Evolutionary conservation across 129 eudicot species (phyloP).

Genomic region (Lactuca saligna): DNA sequence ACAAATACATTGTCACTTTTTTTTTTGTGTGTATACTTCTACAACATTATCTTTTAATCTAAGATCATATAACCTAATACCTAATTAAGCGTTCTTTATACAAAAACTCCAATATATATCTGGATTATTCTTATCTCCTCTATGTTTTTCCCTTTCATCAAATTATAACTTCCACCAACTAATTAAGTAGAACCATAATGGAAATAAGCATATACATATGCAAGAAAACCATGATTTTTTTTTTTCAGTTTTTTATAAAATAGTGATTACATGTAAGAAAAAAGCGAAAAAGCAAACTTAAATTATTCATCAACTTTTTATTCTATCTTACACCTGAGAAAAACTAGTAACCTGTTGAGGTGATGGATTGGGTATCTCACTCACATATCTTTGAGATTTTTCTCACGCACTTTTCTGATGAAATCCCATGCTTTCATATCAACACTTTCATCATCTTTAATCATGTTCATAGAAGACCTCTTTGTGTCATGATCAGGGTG

Average conservation of each 20-base stretch:
- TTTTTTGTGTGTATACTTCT: not conserved
- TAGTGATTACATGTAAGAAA: slow-evolving; percentile 17
- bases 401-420: slow-evolving; percentile 44
- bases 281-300: slow-evolving; percentile 3
- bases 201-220: not conserved
- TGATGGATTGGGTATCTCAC: too few species aligned
- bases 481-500: slow-evolving; percentile 24
- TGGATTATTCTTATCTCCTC: not conserved
- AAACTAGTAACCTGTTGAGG: slow-evolving; percentile 23
- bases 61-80: not conserved
- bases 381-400: slow-evolving; percentile 30
- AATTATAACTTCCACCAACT: not conserved
- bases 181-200: too few species aligned
- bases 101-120: not conserved
- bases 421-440: slow-evolving; percentile 44
- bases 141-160: not conserved
- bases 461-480: slow-evolving; percentile 5
- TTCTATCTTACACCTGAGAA: not conserved
- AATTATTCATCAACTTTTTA: slow-evolving; percentile 12
- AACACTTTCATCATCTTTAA: slow-evolving; percentile 36
- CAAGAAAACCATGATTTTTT: not conserved
- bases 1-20: slow-evolving; percentile 8
- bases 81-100: not conserved
- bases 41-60: not conserved
- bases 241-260: not conserved